Evolutionary conservation across 2,329 filamentous ascomycete genomes (phyloP), one percentile per base, ranked within the genome.

Genomic region (Paecilomyces fulvus): DNA sequence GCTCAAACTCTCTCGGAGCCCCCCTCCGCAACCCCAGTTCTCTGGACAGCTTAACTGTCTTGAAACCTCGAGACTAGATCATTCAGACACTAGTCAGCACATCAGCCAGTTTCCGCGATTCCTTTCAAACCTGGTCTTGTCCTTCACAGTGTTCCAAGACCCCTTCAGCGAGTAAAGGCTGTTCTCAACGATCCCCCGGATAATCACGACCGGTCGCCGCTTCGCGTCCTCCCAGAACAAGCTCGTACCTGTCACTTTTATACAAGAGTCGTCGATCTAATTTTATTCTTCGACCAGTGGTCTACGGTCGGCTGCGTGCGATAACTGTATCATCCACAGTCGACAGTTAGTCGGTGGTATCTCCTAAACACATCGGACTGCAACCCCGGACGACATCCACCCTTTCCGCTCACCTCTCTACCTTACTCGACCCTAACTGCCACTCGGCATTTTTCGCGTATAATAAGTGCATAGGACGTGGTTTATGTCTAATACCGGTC

Each of bases 401-500:
- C 37, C 37, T 12, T 43, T 43, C 37, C 37, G 37, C 37, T 43
- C 7, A 43, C 37, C 10, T 43, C 37, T 7, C n/a, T 43, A 43
- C 37, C 3, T 17, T 43, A n/a, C 37, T 43, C 37, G 37, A 17
- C 9, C 37, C 8, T 43, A 43, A 7, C 37, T 43, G 37, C 37
- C 37, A 43, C 37, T 17, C 2, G 37, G 37, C 37, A 43, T 12
- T 25, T 28, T 52, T 33, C 14, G 23, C 12, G 21, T 30, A n/a
- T 23, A 28, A 52, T 11, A 23, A 52, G 23, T 17, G 28, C 25
- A 30, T 33, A 31, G 30, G 50, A 52, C 43, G 6, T 21, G 49
- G 11, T 33, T 23, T 43, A 51, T 55, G 54, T 51, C 17, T 23
- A 43, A 23, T 10, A 58, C 51, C 23, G 49, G 28, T 30, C n/a